phyloP scores from a whole-genome alignment of 768 basidiomycete genomes.

The Tulasnella sp. region DNA sequence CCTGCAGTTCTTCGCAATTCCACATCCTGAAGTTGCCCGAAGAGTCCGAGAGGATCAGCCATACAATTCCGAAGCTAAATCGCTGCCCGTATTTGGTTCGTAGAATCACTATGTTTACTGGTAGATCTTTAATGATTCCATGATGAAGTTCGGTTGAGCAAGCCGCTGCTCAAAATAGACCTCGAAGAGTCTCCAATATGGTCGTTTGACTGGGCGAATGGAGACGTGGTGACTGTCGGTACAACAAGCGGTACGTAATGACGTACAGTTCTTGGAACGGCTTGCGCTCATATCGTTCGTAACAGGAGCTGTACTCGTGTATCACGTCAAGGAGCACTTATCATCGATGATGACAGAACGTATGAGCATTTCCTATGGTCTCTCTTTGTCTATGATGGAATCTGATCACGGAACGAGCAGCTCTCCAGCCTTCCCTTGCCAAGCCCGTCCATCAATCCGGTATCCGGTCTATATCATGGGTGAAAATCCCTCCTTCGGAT shows the following conservation, averaged over 20 bases:
- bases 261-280: background rate
- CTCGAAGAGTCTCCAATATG: constrained; percentile 66
- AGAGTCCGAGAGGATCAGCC: background rate
- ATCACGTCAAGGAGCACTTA: constrained; percentile 24
- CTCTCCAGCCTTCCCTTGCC: constrained; percentile 52
- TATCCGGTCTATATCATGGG: constrained; percentile 64
- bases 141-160: constrained; percentile 40
- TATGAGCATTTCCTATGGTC: background rate
- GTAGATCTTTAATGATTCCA: background rate
- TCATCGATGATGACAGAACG: background rate
- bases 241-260: constrained; percentile 60
- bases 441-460: constrained; percentile 67
- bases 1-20: constrained; percentile 64
- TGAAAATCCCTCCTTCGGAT: constrained; percentile 45
- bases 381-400: too few relatives aligned
- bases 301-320: constrained; percentile 28
- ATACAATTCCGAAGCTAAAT: constrained; percentile 18
- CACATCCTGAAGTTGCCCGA: constrained; percentile 51
- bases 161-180: constrained; percentile 62
- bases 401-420: constrained; percentile 24
- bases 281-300: background rate
- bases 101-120: too few relatives aligned
- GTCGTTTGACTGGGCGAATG: constrained; percentile 84
- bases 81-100: background rate
- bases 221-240: constrained; percentile 69